Percentiles rank a stretch among this genome's conserved stretches.
phyloP scores from a whole-genome alignment of 495 filamentous ascomycete genomes.

The Platismatia glauca region DNA sequence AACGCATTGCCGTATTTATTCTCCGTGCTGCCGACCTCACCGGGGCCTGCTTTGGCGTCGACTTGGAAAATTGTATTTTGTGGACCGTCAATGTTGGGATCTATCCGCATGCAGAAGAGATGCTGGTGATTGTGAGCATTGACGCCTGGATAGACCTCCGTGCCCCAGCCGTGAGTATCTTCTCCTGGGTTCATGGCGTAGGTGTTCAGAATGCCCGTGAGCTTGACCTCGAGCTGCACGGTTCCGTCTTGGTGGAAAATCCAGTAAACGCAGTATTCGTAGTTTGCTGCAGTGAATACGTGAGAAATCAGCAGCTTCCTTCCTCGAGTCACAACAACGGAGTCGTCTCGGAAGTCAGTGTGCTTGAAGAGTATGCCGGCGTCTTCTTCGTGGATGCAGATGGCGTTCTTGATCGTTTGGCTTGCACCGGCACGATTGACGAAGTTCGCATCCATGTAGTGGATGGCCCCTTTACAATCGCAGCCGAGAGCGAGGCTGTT shows the following conservation, averaged over 20 bases:
- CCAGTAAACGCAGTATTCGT: constrained; percentile 95
- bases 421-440: constrained; percentile 70
- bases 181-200: constrained; percentile 78
- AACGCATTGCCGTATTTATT: constrained; percentile 95
- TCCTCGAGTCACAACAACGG: constrained; percentile 74
- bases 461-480: constrained; percentile 91
- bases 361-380: constrained; percentile 93
- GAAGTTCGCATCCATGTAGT: constrained; percentile 81
- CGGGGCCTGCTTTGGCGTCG: constrained; percentile 57
- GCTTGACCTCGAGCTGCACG: constrained; percentile 88
- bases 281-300: constrained; percentile 94
- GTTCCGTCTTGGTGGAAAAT: constrained; percentile 91
- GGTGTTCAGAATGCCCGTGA: constrained; percentile 92
- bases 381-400: constrained; percentile 97
- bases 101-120: constrained; percentile 84
- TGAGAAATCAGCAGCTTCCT: constrained; percentile 85
- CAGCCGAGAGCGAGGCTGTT: constrained; percentile 84
- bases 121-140: constrained; percentile 85
- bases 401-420: constrained; percentile 83
- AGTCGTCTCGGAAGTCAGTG: constrained; percentile 88
- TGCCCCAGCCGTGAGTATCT: constrained; percentile 83
- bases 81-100: constrained; percentile 82
- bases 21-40: constrained; percentile 66
- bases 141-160: constrained; percentile 83
- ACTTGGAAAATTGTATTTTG: constrained; percentile 80